Evolutionary conservation across 148 eudicot species (phyloP), one percentile per base, ranked within the genome.

Genomic region (Chenopodium suecicum): DNA sequence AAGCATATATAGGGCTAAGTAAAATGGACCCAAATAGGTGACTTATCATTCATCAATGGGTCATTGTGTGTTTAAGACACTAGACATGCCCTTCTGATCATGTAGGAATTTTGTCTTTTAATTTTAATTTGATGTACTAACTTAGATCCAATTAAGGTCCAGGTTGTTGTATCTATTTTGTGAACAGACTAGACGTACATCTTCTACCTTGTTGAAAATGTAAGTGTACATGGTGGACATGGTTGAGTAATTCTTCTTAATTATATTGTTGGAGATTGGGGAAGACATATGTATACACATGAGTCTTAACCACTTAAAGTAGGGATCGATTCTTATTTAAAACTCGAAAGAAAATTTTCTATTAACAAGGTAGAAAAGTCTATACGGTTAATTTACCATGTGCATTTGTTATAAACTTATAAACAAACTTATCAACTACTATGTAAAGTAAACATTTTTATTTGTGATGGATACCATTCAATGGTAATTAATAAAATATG

Each of bases 1-100:
- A 25, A 50, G 44, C 44, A 17, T 48, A 48, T 50, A 50, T 12
- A 13, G 58, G 58, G 7, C 23, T 47, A 72, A 73, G 31, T 73
- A 78, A 2, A 23, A 66, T 78, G 74, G 74, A 50, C 81, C 64
- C 81, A 78, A 78, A 31, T 13, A 16, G 25, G 22, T 62, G 73
- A n/a, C 16, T 41, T 46, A 44, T 58, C 13, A 37, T 68, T 23
- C 37, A 65, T 23, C 31, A 6, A 23, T 78, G 80, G 80, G 80
- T 67, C 80, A 78, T 14, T 34, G 1, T 78, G 81, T 78, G 74
- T 68, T 27, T 32, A 66, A 65, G 14, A 46, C 44, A 78, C 73
- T 66, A 67, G 74, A 68, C 81, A 78, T 16, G 13, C 78, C 68
- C 62, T 7, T 77, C 73, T 78, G 60, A 66, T 13, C 47, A 50